phyloP scores from a whole-genome alignment of 208 protist genomes.

The Blechomonas ayalai region DNA sequence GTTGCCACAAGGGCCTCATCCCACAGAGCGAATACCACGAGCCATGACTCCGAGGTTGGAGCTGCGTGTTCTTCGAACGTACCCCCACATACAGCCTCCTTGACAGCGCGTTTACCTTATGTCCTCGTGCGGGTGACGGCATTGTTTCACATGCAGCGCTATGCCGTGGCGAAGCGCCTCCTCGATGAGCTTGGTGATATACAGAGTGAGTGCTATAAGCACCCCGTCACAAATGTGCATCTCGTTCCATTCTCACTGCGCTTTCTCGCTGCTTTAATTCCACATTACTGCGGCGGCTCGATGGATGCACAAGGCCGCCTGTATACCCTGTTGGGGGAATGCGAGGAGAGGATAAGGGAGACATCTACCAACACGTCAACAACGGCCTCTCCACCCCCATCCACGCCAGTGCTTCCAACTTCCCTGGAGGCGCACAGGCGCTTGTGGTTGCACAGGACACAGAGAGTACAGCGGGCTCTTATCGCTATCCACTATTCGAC shows the following conservation, averaged over 20 bases:
- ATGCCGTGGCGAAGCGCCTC: constrained; percentile 41
- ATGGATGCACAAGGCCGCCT: constrained; percentile 51
- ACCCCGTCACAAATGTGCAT: constrained; percentile 40
- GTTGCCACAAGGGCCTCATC: constrained; percentile 12
- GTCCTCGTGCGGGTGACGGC: constrained; percentile 70
- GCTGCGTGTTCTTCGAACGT: constrained; percentile 4
- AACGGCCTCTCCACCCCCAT: too few relatives aligned
- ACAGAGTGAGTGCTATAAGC: constrained; percentile 41
- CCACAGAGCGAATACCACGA: background rate
- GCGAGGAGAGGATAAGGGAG: constrained; percentile 22
- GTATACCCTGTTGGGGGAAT: constrained; percentile 45
- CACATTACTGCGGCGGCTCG: constrained; percentile 40
- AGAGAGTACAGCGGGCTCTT: constrained; percentile 51
- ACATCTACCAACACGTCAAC: too few relatives aligned
- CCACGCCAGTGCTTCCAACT: too few relatives aligned
- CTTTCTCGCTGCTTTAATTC: constrained; percentile 57
- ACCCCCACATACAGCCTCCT: constrained; percentile 2
- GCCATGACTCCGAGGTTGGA: background rate
- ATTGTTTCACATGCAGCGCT: constrained; percentile 55
- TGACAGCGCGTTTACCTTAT: constrained; percentile 33
- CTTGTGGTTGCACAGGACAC: constrained; percentile 25
- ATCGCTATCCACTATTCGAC: constrained; percentile 44
- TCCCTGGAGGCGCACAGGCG: constrained; percentile 1
- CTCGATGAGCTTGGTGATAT: constrained; percentile 62
- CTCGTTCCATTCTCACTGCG: constrained; percentile 78